Evolutionary conservation across 129 eudicot species (phyloP).

Genomic region (Tanacetum coccineum): DNA sequence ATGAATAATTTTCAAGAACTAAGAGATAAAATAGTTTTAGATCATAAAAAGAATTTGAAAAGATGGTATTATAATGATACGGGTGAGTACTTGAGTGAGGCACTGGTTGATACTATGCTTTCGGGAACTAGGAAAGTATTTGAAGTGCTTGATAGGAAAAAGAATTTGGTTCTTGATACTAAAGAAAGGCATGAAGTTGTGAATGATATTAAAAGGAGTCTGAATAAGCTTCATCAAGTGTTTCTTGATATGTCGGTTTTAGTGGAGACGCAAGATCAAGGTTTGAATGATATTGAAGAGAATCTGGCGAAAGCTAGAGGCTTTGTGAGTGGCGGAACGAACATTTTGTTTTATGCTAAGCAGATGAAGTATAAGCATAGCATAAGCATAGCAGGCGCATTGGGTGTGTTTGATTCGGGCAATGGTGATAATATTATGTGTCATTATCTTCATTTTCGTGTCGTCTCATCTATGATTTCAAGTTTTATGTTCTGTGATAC

Average conservation of each 20-base stretch:
- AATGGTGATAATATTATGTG: constrained; percentile 41
- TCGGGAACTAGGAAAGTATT: too few species aligned
- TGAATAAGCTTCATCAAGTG: constrained; percentile 80
- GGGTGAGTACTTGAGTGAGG: too few species aligned
- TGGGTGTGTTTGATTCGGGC: constrained; percentile 59
- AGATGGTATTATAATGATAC: too few species aligned
- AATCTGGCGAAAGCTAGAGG: constrained; percentile 64
- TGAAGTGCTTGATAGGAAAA: too few species aligned
- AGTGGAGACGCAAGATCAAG: constrained; percentile 70
- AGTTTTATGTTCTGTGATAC: background rate
- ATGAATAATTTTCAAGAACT: too few species aligned
- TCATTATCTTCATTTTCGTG: constrained; percentile 62
- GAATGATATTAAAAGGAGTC: constrained; percentile 54
- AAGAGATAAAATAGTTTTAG: too few species aligned
- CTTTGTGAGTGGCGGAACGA: constrained; percentile 74
- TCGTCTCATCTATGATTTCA: too few species aligned
- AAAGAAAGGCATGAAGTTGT: constrained; percentile 71
- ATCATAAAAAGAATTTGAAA: too few species aligned
- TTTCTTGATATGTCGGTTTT: constrained; percentile 90
- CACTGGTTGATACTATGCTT: too few species aligned
- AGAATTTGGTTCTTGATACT: constrained; percentile 32
- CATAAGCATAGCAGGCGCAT: too few species aligned
- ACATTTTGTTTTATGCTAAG: constrained; percentile 67
- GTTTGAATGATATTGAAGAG: constrained; percentile 64
- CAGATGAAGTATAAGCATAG: too few species aligned